phyloP scores from a whole-genome alignment of 192 early-diverging fungal species.

The Backusella mclennaniae region DNA sequence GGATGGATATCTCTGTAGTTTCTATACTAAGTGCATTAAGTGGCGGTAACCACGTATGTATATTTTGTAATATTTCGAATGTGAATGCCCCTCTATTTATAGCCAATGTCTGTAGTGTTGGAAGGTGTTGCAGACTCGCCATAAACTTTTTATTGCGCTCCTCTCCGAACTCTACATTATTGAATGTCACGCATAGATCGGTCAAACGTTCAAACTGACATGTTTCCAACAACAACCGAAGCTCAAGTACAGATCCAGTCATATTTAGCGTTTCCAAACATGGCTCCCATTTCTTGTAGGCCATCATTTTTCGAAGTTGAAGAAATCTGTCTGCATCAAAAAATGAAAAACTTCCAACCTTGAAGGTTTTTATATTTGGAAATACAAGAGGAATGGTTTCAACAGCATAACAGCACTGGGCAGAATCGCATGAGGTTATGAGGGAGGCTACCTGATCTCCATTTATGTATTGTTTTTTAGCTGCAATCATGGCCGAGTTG shows the following conservation, averaged over 20 bases:
- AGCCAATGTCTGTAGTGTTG: neutral
- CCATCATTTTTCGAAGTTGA: neutral
- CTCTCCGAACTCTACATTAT: neutral
- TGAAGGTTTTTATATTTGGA: neutral
- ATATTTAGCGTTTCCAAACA: neutral
- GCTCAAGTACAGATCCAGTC: neutral
- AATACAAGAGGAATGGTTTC: neutral
- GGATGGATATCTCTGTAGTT: too few relatives aligned
- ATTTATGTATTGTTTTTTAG: too few relatives aligned
- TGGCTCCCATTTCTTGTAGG: neutral
- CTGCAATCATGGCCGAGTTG: too few relatives aligned
- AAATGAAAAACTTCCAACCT: neutral
- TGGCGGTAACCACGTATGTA: neutral
- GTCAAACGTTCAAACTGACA: neutral
- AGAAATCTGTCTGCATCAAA: neutral
- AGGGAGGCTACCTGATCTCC: too few relatives aligned
- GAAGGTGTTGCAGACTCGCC: neutral
- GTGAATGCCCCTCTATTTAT: neutral
- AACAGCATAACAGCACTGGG: too few relatives aligned
- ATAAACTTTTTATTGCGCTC: neutral
- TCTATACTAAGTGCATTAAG: neutral
- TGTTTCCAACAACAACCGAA: neutral
- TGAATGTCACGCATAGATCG: neutral
- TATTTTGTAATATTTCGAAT: neutral
- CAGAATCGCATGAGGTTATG: too few relatives aligned